Percentiles rank a stretch among this genome's conserved stretches.
Evolutionary conservation across 768 basidiomycete species (phyloP).

Genomic region (Clitopilus hobsonii): DNA sequence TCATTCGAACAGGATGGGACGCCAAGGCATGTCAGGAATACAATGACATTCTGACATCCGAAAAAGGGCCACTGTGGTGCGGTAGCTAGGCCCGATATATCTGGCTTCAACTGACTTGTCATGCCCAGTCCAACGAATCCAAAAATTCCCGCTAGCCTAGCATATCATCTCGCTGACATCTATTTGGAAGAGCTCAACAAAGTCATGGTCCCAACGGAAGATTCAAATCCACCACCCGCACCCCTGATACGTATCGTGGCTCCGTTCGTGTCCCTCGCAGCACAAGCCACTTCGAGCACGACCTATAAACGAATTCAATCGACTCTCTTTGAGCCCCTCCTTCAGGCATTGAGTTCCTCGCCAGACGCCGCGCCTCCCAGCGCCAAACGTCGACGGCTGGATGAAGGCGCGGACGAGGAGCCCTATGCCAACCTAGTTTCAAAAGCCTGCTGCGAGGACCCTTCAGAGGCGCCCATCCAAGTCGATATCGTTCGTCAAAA

Average conservation of each 20-base stretch:
- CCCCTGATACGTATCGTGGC: constrained; percentile 39
- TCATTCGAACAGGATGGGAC: constrained; percentile 72
- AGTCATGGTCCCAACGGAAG: constrained; percentile 32
- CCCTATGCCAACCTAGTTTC: constrained; percentile 41
- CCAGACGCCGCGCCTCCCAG: constrained; percentile 7
- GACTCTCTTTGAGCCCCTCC: constrained; percentile 64
- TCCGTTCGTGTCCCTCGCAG: constrained; percentile 73
- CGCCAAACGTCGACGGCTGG: constrained; percentile 36
- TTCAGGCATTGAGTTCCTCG: constrained; percentile 31
- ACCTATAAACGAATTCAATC: constrained; percentile 74
- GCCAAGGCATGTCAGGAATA: constrained; percentile 48
- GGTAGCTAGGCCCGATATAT: constrained; percentile 14
- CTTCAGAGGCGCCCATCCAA: constrained; percentile 33
- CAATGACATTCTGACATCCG: constrained; percentile 56
- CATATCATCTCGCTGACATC: constrained; percentile 86
- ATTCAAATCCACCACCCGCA: constrained; percentile 39
- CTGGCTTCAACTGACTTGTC: too few relatives aligned
- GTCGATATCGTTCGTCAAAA: constrained; percentile 40
- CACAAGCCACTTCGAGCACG: constrained; percentile 56
- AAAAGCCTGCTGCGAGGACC: constrained; percentile 48
- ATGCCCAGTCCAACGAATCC: constrained; percentile 56
- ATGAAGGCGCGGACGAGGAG: constrained; percentile 14
- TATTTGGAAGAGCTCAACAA: constrained; percentile 89
- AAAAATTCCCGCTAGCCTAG: constrained; percentile 71
- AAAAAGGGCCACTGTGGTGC: constrained; percentile 86